phyloP scores from a whole-genome alignment of 257 asterid genomes.

The Gynochthodes officinalis region DNA sequence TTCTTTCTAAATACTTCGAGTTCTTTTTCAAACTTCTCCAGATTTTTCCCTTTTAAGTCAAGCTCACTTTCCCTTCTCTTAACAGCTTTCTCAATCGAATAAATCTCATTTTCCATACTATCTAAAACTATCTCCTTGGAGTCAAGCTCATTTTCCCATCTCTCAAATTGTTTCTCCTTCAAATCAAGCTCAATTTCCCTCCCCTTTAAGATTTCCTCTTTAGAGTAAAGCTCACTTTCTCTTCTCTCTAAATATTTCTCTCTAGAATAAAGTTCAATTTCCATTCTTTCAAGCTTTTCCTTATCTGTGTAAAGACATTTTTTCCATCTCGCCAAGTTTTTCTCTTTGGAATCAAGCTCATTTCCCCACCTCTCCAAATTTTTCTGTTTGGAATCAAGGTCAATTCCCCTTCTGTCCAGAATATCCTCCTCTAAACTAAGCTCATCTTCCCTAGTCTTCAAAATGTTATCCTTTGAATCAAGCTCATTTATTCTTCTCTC shows the following conservation, averaged over 20 bases:
- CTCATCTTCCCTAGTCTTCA: neutral
- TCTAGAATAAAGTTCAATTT: neutral
- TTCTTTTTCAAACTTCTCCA: neutral
- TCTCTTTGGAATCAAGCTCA: neutral
- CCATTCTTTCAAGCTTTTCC: neutral
- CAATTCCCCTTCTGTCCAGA: neutral
- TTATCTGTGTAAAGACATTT: neutral
- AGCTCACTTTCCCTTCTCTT: neutral
- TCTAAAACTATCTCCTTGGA: neutral
- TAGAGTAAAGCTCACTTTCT: neutral
- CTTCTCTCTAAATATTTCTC: neutral
- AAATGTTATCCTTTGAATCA: neutral
- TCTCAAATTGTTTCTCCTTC: neutral
- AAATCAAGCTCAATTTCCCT: neutral
- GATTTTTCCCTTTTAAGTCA: neutral
- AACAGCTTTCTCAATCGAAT: neutral
- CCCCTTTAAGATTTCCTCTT: neutral
- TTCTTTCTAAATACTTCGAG: too few species aligned
- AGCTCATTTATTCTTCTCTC: neutral
- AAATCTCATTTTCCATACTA: neutral
- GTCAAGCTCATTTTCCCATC: neutral
- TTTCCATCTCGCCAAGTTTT: slow-evolving; percentile 19
- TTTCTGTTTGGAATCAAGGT: neutral
- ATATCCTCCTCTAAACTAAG: neutral
- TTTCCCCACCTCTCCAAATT: neutral